A percentile compares a stretch with the other conserved stretches of the same genome.
phyloP scores from a whole-genome alignment of 306 rosid genomes.

The Aeschynomene evenia region DNA sequence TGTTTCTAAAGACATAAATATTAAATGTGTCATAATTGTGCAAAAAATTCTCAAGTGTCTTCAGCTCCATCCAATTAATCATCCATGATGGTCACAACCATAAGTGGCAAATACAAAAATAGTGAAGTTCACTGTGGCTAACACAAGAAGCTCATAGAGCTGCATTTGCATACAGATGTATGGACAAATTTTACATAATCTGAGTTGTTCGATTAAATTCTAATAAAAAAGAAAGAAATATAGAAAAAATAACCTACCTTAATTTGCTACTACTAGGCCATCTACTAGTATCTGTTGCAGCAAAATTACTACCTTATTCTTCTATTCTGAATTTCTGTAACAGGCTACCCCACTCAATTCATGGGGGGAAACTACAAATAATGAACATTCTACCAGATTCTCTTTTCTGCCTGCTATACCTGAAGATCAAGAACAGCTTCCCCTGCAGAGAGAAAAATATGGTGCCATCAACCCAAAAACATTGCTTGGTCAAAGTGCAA shows the following conservation, averaged over 20 bases:
- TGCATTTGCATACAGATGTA: conserved; percentile 20
- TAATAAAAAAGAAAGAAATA: neutral
- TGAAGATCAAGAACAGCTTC: conserved; percentile 58
- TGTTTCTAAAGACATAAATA: too few species aligned
- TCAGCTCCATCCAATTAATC: neutral
- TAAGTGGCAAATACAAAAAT: neutral
- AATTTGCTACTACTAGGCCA: conserved; percentile 29
- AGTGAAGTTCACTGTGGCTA: neutral
- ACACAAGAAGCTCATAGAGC: conserved; percentile 7
- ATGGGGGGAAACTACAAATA: conserved; percentile 13
- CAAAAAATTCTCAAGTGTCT: neutral
- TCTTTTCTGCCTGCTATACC: conserved; percentile 21
- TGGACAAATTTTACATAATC: conserved; percentile 36
- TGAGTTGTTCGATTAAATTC: conserved; percentile 30
- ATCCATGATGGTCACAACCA: neutral
- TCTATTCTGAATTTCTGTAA: conserved; percentile 24
- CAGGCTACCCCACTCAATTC: conserved; percentile 26
- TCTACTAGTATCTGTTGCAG: conserved; percentile 15
- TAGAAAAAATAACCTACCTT: conserved; percentile 21
- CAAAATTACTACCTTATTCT: conserved; percentile 28
- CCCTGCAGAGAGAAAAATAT: conserved; percentile 39
- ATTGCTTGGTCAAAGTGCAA: neutral
- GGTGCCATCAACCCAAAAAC: conserved; percentile 9
- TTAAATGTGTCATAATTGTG: too few species aligned
- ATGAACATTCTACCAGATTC: conserved; percentile 29